Base-by-base conservation (phyloP, 1,284 basidiomycete genomes). In the Coniferiporia sulphurascens region DNA sequence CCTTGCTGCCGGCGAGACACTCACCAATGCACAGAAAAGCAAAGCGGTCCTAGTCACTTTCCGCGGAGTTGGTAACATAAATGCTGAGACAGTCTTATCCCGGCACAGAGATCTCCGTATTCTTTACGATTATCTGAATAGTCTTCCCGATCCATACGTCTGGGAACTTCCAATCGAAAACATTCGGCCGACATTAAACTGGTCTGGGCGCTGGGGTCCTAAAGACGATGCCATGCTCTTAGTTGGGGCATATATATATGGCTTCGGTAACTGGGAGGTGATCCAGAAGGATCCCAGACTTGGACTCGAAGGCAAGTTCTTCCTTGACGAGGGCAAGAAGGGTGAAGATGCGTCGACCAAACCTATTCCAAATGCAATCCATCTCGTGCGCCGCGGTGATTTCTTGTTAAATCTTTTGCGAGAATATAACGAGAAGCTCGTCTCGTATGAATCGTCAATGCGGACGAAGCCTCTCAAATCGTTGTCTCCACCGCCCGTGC, bases 181-280 rank as follows among this genome's bases (percentile, higher is more conserved):
- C 70, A 89, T 98, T 64, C 89, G 96, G 61, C 90, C 93, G 34
- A 97, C 94, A 3, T 83, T 94, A 63, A 95, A 95, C 69, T 99
- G 96, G 95, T 93, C 91, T 48, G 93, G 93, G 60, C 88, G 92
- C 44, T 99, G 97, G 97, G 87, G 85, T n/a, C 84, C 87, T 35
- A 84, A 86, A 62, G 94, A 99, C 64, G 97, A 99, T 72, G 88
- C 95, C 1, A 92, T 93, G 83, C 81, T 99, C 12, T 82, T 99
- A 22, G 87, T 98, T 54, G 97, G 97, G 34, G 93, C 97, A 17
- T 98, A 84, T 80, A 72, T 89, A 52, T 91, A 99, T 67, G 97
- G 97, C 22, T 97, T 99, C 70, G 95, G 95, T 17, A 93, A 91
- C 65, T 99, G 97, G 97, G 97, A 99, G 70, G 81, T 84, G 48